Base-by-base conservation (phyloP, 331 rosid genomes). In the Stylosanthes scabra region DNA sequence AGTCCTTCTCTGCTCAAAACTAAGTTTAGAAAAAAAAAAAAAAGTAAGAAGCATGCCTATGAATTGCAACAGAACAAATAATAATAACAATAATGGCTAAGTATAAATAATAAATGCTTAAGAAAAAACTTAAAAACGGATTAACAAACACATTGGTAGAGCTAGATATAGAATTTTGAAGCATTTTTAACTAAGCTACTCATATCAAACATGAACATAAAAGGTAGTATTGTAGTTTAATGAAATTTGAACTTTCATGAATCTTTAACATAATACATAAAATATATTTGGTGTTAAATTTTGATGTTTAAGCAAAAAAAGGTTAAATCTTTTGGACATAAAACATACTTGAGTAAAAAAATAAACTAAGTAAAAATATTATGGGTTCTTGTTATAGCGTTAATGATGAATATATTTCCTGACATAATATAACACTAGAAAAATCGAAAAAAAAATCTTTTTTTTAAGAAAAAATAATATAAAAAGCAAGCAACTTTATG, bases 1-100 rank as follows among this genome's bases (percentile, higher is more conserved):
- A 74, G 41, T 52, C 31, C 66, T 64, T 59, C 14, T n/a, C 66
- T 64, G 66, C 11, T n/a, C 14, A 74, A 11, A 10, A 27, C 63
- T 13, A 13, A 20, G 47, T 0, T 40, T 20, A 20, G 1, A 20
- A 20, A 20, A 20, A n/a, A n/a, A n/a, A 2, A 64, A 55, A 27
- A 31, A 1, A n/a, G 49, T 59, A n/a, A n/a, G n/a, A n/a, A n/a
- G 3, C 2, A 59, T 27, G 28, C 31, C 1, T 69, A 9, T 6
- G 10, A 40, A 40, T 7, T 41, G 6, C 49, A 44, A 10, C 27
- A 10, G 25, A 71, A 8, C 58, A 8, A 44, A 44, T 8, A 44
- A 44, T 7, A 9, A 44, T 34, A 34, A 34, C 39, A 34, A 20
- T 9, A 54, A 16, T 14, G 55, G 28, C 34, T 54, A 9, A 34